Evolutionary conservation across 2,329 filamentous ascomycete species (phyloP), one percentile per base, ranked within the genome.

Genomic region (Sclerotinia nivalis): DNA sequence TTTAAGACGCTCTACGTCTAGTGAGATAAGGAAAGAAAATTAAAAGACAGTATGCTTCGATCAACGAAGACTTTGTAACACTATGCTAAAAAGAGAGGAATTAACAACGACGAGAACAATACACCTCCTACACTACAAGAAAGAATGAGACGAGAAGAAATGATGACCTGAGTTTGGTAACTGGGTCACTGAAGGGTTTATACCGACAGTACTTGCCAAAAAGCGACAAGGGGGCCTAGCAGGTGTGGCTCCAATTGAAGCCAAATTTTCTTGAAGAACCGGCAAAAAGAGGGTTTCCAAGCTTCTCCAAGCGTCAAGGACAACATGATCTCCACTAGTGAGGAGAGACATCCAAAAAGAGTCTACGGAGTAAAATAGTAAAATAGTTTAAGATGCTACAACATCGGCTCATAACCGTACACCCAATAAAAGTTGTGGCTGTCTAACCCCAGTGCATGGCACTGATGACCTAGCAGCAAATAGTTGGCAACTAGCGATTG

Each of bases 11-110:
- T 72, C 77, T 73, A 74, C 75, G 75, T 75, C 75, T 62, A 22
- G 37, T 65, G 61, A 43, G 66, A 64, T 64, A 56, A 68, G 71
- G 73, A 65, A 56, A 71, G 71, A 73, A 67, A 71, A 78, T 76
- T 74, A 74, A 79, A 78, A 72, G 77, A 79, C 77, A 76, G 77
- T 71, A 74, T 78, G 77, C 78, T 79, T 77, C 77, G 78, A 74
- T 79, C 78, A 75, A 79, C 77, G 76, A 79, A 79, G 77, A 76
- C 77, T 78, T 76, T 71, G 65, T 64, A 70, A 72, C 71, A 59
- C 66, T 66, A 72, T 54, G 61, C 62, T 67, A 62, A 69, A 69
- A 34, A 64, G 25, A 70, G 56, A 60, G 58, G 66, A 60, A 72
- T 64, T n/a, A 71, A 69, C 67, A 55, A 71, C 43, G 58, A 70